phyloP scores from a whole-genome alignment of 2,329 filamentous ascomycete species.

The Elsinoe fawcettii region DNA sequence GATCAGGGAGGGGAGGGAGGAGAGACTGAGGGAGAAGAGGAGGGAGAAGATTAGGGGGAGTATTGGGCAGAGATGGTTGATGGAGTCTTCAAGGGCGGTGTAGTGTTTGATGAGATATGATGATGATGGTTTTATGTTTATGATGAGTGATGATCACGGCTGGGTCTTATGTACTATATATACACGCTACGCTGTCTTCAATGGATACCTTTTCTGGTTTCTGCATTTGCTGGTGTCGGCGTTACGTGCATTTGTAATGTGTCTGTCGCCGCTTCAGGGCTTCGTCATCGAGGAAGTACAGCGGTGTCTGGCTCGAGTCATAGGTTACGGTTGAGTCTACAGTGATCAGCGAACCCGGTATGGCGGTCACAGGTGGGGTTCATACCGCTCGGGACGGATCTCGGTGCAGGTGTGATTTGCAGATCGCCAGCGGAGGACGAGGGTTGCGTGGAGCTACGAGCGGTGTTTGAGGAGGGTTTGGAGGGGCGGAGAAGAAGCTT shows the following conservation, averaged over 20 bases:
- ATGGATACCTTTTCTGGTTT: background rate
- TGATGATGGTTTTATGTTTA: background rate
- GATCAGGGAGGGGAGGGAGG: slow-evolving; percentile 35
- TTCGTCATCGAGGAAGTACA: slow-evolving; percentile 15
- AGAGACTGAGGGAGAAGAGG: slow-evolving; percentile 44
- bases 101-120: background rate
- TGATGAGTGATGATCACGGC: background rate
- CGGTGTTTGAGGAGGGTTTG: background rate
- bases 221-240: background rate
- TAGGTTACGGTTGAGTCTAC: background rate
- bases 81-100: background rate
- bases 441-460: background rate
- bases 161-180: background rate
- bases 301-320: slow-evolving; percentile 7
- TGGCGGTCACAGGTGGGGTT: background rate
- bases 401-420: background rate
- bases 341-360: background rate
- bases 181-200: background rate
- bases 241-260: background rate
- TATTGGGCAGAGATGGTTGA: slow-evolving; percentile 34
- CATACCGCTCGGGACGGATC: background rate
- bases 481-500: background rate
- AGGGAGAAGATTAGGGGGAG: slow-evolving; percentile 47
- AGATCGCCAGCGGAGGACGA: slow-evolving; percentile 1
- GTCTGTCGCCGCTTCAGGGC: slow-evolving; percentile 10